Evolutionary conservation across 371 early-diverging fungal genomes (phyloP), one percentile per base, ranked within the genome.

Genomic region (Actinomortierella wolfii): DNA sequence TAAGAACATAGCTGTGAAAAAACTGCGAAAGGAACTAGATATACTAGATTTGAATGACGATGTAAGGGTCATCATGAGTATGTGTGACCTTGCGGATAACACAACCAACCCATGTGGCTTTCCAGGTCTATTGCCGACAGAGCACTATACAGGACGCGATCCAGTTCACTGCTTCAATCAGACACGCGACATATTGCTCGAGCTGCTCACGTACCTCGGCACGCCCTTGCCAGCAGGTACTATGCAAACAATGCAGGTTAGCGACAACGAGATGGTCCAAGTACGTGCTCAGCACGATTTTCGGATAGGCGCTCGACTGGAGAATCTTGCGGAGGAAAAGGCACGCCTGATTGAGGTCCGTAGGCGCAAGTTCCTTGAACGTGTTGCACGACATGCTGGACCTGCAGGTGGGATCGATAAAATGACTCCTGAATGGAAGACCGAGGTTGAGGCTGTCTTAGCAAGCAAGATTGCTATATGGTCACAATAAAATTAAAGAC

Each of bases 61-160:
- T 6, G 34, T 34, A 4, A 24, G 51, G n/a, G 51, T 51, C 17
- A 28, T 51, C 34, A 51, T 51, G 51, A 8, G 28, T 9, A 51
- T 51, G 51, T 51, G 51, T 28, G 51, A 51, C 28, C 51, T 51
- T 3, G 28, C 24, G 18, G 13, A 51, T n/a, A 28, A 28, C 34
- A 4, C 51, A 4, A 51, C 51, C 51, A 51, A 51, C 11, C 51
- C 51, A 17, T 51, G 51, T 51, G 51, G 51, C 15, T 51, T 51
- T n/a, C 51, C 51, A 2, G 51, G 51, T 3, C 51, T 51, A 18
- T n/a, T 51, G n/a, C 51, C 51, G n/a, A 51, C 51, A 4, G 51
- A 26, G 17, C 24, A n/a, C n/a, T 51, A 51, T n/a, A 26, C 51
- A 1, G 51, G 28, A 21, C 51, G 51, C 5, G 51, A 25, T n/a